Evolutionary conservation across 352 stramenopile species (phyloP).

Genomic region (Hyaloperonospora brassicae): DNA sequence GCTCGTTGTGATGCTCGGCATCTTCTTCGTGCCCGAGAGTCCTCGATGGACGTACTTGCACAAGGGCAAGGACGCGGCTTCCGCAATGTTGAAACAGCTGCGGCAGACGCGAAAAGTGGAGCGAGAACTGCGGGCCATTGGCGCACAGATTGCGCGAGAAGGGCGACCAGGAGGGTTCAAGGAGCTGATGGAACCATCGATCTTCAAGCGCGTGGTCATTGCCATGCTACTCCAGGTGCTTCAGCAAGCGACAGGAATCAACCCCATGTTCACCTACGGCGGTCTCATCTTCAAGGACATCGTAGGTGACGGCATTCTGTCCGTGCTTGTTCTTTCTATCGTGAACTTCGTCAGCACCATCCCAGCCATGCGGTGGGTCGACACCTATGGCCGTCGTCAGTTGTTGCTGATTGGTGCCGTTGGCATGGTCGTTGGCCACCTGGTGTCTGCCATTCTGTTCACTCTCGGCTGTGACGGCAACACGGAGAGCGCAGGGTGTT

Average conservation of each 20-base stretch:
- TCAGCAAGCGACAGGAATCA: constrained; percentile 43
- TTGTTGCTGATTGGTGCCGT: constrained; percentile 9
- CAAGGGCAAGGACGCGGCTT: constrained; percentile 35
- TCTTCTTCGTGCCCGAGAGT: constrained; percentile 39
- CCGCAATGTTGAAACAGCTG: constrained; percentile 25
- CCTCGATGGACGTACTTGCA: constrained; percentile 36
- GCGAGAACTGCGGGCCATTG: constrained; percentile 27
- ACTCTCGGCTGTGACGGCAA: constrained; percentile 6
- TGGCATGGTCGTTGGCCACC: constrained; percentile 6
- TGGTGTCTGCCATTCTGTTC: constrained; percentile 12
- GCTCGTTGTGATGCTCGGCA: constrained; percentile 29
- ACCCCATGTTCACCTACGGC: constrained; percentile 26
- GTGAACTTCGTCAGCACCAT: constrained; percentile 47
- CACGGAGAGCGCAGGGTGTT: constrained; percentile 3
- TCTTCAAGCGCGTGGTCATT: constrained; percentile 25
- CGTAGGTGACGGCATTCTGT: constrained; percentile 27
- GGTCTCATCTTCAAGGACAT: constrained; percentile 29
- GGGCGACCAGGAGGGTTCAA: constrained; percentile 9
- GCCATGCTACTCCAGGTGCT: constrained; percentile 35
- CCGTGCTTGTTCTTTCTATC: constrained; percentile 39
- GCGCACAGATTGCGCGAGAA: constrained; percentile 27
- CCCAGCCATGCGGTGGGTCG: constrained; percentile 32
- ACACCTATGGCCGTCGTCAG: constrained; percentile 3
- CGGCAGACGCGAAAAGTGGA: constrained; percentile 20
- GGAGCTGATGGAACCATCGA: constrained; percentile 24